These are phyloP conservation scores for Candida patagonica DNA, from an alignment of 805 yeast genomes.

Conservation along the genomic window DNA sequence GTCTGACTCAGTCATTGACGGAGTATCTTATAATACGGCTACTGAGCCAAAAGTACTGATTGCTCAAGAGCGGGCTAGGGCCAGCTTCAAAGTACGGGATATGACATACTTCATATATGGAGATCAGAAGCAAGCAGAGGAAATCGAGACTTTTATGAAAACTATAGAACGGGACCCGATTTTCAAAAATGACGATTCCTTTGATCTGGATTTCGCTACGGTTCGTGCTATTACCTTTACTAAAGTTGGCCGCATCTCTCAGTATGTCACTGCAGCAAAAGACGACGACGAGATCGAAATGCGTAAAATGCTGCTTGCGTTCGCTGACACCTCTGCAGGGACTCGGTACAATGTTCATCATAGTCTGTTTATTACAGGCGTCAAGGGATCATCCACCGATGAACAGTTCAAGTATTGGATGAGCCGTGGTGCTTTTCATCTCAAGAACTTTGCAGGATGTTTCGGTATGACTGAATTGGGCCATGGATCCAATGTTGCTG, in stretches of 20 bases:
- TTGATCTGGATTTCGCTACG: conserved; percentile 38
- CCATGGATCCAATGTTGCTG: conserved; percentile 92
- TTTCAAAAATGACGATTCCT: conserved; percentile 35
- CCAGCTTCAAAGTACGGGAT: conserved; percentile 29
- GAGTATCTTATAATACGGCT: conserved; percentile 16
- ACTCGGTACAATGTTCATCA: conserved; percentile 84
- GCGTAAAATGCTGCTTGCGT: conserved; percentile 22
- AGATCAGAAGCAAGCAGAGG: conserved; percentile 31
- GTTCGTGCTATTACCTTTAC: conserved; percentile 31
- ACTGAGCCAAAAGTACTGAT: conserved; percentile 27
- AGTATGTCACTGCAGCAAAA: conserved; percentile 18
- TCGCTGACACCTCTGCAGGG: conserved; percentile 62
- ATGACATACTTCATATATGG: conserved; percentile 39
- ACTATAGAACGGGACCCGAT: conserved; percentile 50
- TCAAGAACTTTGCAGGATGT: conserved; percentile 55
- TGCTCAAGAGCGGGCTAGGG: conserved; percentile 32
- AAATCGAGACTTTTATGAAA: conserved; percentile 30
- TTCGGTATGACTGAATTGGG: conserved; percentile 91
- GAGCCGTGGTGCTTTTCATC: conserved; percentile 37
- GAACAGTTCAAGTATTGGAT: conserved; percentile 84
- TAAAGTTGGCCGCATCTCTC: conserved; percentile 24
- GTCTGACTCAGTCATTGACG: conserved; percentile 10
- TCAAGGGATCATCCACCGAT: conserved; percentile 80
- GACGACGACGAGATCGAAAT: conserved; percentile 22
- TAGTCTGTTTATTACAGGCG: conserved; percentile 73